Base-by-base conservation (phyloP, 2,329 filamentous ascomycete genomes). In the Alternaria burnsii region DNA sequence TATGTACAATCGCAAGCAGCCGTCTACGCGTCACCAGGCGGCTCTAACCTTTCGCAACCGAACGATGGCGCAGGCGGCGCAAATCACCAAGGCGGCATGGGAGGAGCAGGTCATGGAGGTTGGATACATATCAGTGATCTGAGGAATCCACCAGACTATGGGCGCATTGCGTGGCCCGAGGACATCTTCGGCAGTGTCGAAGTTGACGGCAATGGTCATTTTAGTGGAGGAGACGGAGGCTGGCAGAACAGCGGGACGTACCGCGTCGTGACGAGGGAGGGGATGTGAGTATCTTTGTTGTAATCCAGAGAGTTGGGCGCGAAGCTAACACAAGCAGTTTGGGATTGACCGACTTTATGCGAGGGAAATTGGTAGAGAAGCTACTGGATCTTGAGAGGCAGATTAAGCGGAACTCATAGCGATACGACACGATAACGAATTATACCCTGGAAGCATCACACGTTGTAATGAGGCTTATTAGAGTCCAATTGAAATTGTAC, bases 101-200 rank as follows among this genome's bases (percentile, higher is more conserved):
- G 86, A 3, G 84, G 85, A 18, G 86, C 78, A 16, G 86, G 86
- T 1, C 78, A 84, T 64, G 87, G 87, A 20, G 87, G 87, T 1
- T 88, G 84, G 78, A 85, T 89, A 41, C 87, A 89, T 70, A 81
- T 89, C n/a, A 87, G 84, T 38, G 87, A 89, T 69, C 75, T 76
- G 70, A 78, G 87, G 61, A 83, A 85, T 61, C 86, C 87, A 36
- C 87, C 87, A 3, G 87, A 89, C 61, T 89, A 82, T 75, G 87
- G 87, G 1, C 74, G 87, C n/a, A 88, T 89, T 62, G 85, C 87
- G 52, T 88, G 84, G 84, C 87, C 87, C 0, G 87, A 89, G 71
- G 87, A 89, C 76, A 89, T 89, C 51, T 86, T 89, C 70, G 87
- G 87, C 14, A 89, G 86, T 66, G 71, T 89, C 24, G 87, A 89